These are phyloP conservation scores for Prunus fruticosa DNA, from an alignment of 306 rosid genomes.

Conservation along the genomic window DNA sequence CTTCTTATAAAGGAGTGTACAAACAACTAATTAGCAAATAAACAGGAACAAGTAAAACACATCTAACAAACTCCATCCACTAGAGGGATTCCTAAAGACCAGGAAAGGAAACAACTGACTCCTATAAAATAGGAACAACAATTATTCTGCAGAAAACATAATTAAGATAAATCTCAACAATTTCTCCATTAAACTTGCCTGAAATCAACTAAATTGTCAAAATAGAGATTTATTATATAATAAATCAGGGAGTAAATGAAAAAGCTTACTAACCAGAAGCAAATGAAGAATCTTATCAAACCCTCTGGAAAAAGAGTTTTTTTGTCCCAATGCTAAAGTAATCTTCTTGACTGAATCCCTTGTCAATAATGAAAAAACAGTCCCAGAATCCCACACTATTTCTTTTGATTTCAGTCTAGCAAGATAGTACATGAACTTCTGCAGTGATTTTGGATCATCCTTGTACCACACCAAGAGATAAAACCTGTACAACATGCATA, in stretches of 20 bases:
- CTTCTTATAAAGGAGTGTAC: too few relatives aligned
- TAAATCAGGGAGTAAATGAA: slow-evolving; percentile 22
- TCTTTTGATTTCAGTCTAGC: slow-evolving; percentile 86
- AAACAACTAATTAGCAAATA: too few relatives aligned
- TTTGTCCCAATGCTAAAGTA: slow-evolving; percentile 77
- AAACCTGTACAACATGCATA: slow-evolving; percentile 60
- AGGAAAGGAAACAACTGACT: too few relatives aligned
- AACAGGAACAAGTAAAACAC: too few relatives aligned
- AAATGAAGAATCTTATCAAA: slow-evolving; percentile 84
- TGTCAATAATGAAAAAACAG: slow-evolving; percentile 54
- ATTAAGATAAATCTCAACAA: background rate
- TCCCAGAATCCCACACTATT: slow-evolving; percentile 76
- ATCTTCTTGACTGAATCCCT: slow-evolving; percentile 79
- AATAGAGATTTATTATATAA: slow-evolving; percentile 18
- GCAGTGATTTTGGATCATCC: slow-evolving; percentile 81
- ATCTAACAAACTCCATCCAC: too few relatives aligned
- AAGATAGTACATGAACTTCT: slow-evolving; percentile 55
- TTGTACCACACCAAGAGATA: slow-evolving; percentile 92
- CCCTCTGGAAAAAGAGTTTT: slow-evolving; percentile 89
- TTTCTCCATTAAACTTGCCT: slow-evolving; percentile 88
- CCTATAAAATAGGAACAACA: too few relatives aligned
- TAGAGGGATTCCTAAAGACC: too few relatives aligned
- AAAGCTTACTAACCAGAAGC: slow-evolving; percentile 77
- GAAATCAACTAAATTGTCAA: slow-evolving; percentile 22
- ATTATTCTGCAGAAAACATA: too few relatives aligned